Conservation (phyloP, 2,329 filamentous ascomycete species). For the Cladosporium colombiae region DNA sequence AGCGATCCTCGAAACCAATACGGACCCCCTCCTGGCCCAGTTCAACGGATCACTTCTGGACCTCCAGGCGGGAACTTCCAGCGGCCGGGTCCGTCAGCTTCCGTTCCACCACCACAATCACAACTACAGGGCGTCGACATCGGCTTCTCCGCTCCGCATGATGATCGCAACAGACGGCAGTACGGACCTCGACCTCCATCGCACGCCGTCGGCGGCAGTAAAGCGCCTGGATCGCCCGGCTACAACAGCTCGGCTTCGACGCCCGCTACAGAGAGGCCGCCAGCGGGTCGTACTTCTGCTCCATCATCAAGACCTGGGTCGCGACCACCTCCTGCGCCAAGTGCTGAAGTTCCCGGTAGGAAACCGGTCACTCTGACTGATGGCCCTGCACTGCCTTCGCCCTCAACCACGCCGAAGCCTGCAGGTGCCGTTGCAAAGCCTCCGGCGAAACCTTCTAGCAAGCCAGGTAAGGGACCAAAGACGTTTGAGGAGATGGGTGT, state of each 20-base stretch:
- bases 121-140: slow-evolving; percentile 38
- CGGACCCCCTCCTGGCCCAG: slow-evolving; percentile 19
- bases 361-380: slow-evolving; percentile 16
- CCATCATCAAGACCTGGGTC: slow-evolving; percentile 25
- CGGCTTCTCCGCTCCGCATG: slow-evolving; percentile 45
- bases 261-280: slow-evolving; percentile 20
- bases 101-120: slow-evolving; percentile 21
- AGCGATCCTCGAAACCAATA: slow-evolving; percentile 27
- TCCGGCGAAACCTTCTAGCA: slow-evolving; percentile 37
- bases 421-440: slow-evolving; percentile 34
- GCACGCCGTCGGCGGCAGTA: slow-evolving; percentile 2
- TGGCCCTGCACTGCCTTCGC: slow-evolving; percentile 26
- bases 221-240: slow-evolving; percentile 16
- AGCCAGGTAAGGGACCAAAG: slow-evolving; percentile 74
- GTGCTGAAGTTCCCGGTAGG: slow-evolving; percentile 21
- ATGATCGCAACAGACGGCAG: slow-evolving; percentile 43
- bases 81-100: slow-evolving; percentile 17
- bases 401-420: slow-evolving; percentile 27
- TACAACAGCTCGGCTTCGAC: slow-evolving; percentile 13
- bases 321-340: slow-evolving; percentile 12
- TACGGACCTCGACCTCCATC: slow-evolving; percentile 14
- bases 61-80: slow-evolving; percentile 26
- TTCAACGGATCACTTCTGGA: slow-evolving; percentile 37
- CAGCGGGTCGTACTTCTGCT: slow-evolving; percentile 4
- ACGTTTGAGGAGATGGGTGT: slow-evolving; percentile 99